Percentiles rank a stretch among this genome's conserved stretches.
Conservation (phyloP, 192 early-diverging fungal genomes). For the Phycomyces blakesleeanus region DNA sequence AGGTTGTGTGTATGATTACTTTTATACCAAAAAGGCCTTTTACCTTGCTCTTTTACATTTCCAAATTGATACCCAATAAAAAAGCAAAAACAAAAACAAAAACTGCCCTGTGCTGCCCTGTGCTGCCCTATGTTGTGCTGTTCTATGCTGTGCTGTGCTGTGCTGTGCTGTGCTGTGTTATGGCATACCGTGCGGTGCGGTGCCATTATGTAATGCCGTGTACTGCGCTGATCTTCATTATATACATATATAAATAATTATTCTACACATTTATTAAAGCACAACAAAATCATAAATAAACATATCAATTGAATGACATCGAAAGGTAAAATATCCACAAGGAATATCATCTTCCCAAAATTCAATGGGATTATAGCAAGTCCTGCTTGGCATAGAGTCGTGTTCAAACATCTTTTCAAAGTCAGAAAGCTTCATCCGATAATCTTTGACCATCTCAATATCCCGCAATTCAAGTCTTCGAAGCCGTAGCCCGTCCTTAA, state of each 20-base stretch:
- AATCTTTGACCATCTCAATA: background rate
- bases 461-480: background rate
- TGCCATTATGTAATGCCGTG: background rate
- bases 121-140: background rate
- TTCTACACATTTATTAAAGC: background rate
- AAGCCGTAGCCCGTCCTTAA: background rate
- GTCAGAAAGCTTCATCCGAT: background rate
- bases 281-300: background rate
- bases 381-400: background rate
- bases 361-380: background rate
- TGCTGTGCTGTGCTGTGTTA: too few relatives aligned
- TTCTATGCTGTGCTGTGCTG: too few relatives aligned
- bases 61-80: too few relatives aligned
- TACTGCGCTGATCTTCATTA: too few relatives aligned
- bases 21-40: too few relatives aligned
- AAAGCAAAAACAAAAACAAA: background rate
- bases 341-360: background rate
- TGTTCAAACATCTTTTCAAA: background rate
- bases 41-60: too few relatives aligned
- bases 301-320: conserved; percentile 1
- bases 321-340: background rate
- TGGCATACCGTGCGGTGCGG: too few relatives aligned
- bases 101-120: background rate
- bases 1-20: too few relatives aligned
- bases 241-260: background rate